These are phyloP conservation scores for Aspergillus fumigatus DNA, from an alignment of 2,329 filamentous ascomycete genomes.

Conservation along the genomic window DNA sequence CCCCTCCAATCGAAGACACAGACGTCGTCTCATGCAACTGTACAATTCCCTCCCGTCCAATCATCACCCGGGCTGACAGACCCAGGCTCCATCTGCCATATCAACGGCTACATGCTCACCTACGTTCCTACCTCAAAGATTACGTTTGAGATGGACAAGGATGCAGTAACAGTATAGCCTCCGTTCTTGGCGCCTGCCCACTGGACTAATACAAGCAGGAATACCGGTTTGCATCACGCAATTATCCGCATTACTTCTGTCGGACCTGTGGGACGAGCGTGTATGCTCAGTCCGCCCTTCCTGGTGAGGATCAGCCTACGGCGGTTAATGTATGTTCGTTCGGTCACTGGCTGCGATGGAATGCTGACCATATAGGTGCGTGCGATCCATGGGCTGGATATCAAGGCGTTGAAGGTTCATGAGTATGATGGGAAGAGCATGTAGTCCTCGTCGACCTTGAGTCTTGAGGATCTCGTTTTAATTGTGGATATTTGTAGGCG, in stretches of 20 bases:
- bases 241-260: constrained; percentile 28
- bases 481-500: not conserved
- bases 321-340: constrained; percentile 26
- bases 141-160: constrained; percentile 15
- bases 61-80: too few species aligned
- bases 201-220: constrained; percentile 3
- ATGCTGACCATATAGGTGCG: constrained; percentile 15
- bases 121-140: constrained; percentile 21
- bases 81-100: constrained; percentile 27
- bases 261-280: constrained; percentile 27
- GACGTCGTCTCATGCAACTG: constrained; percentile 18
- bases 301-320: constrained; percentile 15
- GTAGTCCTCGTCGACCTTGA: not conserved
- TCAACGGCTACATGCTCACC: constrained; percentile 28
- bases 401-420: constrained; percentile 22
- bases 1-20: constrained; percentile 12
- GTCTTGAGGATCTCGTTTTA: not conserved
- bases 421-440: constrained; percentile 13
- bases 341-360: not conserved
- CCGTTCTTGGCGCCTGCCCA: not conserved
- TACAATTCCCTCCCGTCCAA: not conserved
- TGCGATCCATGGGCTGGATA: constrained; percentile 22
- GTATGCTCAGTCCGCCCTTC: constrained; percentile 16
- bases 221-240: constrained; percentile 24
- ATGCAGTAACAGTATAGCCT: constrained; percentile 17